Evolutionary conservation across 2,329 filamentous ascomycete genomes (phyloP), one percentile per base, ranked within the genome.

Genomic region (Ascochyta clinopodiicola): DNA sequence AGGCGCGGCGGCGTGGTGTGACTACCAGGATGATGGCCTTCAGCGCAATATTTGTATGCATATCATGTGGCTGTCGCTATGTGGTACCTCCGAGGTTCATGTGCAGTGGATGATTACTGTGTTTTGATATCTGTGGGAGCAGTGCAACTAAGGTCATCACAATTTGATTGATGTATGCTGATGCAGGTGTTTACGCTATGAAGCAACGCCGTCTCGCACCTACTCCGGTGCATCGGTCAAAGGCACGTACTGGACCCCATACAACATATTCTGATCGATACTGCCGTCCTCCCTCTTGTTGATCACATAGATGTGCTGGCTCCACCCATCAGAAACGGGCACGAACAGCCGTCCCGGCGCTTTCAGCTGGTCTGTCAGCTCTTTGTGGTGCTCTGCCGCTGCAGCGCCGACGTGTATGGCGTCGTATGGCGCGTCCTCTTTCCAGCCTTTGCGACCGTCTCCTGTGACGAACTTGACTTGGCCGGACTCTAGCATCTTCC

Each of bases 401-500:
- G 92, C 90, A 0, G 95, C 95, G 0, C 95, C 95, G 2, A 98
- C 95, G 72, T 98, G 95, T 56, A 99, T 98, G 2, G 90, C 93
- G 81, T 98, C 92, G 82, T 94, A 99, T 0, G 86, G 82, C 17
- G 69, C 64, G 58, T 78, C 81, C 12, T 80, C 77, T 25, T 45
- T 53, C 73, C 75, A 82, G 3, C 80, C 80, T 49, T 74, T 70
- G 57, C 80, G 65, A 12, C 80, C 80, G 77, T 97, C 93, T 0
- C 87, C 92, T 0, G 86, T 81, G 1, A 93, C 81, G 69, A 96
- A 96, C 53, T 81, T 80, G 37, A 93, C 84, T 67, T 81, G 83
- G 0, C 88, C 90, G 0, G 75, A 78, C 1, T 82, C 81, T 13
- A 97, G 75, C 50, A 96, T 76, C 10, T 72, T 70, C 82, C 83